phyloP scores from a whole-genome alignment of 2,329 filamentous ascomycete genomes.

The Paecilomyces variotii region DNA sequence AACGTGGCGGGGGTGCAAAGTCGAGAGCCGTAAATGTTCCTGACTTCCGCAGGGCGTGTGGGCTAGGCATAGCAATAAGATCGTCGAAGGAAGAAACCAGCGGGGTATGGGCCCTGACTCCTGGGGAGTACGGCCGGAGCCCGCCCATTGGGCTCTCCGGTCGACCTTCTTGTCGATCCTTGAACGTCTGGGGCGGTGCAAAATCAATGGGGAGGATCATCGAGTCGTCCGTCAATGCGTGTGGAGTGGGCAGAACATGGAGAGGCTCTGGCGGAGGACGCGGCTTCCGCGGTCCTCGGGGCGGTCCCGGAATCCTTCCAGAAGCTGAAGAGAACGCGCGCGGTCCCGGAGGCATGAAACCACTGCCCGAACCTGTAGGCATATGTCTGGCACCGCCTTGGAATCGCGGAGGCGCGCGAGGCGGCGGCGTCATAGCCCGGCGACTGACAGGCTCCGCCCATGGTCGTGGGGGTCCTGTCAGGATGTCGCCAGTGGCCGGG shows the following conservation, averaged over 20 bases:
- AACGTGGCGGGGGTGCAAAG: slow-evolving; percentile 42
- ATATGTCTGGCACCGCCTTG: slow-evolving; percentile 40
- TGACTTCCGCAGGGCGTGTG: slow-evolving; percentile 48
- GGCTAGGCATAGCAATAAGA: slow-evolving; percentile 75
- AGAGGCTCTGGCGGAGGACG: slow-evolving; percentile 68
- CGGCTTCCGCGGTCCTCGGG: slow-evolving; percentile 45
- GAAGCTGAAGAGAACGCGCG: slow-evolving; percentile 60
- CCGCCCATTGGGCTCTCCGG: slow-evolving; percentile 54
- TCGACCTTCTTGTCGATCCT: slow-evolving; percentile 61
- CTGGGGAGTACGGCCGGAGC: slow-evolving; percentile 62
- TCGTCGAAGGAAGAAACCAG: slow-evolving; percentile 81
- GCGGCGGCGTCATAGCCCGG: slow-evolving; percentile 92
- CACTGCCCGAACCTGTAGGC: slow-evolving; percentile 37
- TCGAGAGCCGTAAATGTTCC: slow-evolving; percentile 41
- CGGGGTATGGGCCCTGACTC: slow-evolving; percentile 66
- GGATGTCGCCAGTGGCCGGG: slow-evolving; percentile 24
- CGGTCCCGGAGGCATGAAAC: slow-evolving; percentile 38
- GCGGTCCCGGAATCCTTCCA: slow-evolving; percentile 34
- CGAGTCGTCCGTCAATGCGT: slow-evolving; percentile 73
- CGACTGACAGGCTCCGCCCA: slow-evolving; percentile 79
- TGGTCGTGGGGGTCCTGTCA: slow-evolving; percentile 38
- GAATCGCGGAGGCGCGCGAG: slow-evolving; percentile 55
- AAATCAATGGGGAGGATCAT: slow-evolving; percentile 75
- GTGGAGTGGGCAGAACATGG: slow-evolving; percentile 72
- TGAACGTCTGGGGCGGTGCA: slow-evolving; percentile 64